A percentile compares a stretch with the other conserved stretches of the same genome.
Evolutionary conservation across 1,139 yeast genomes (phyloP).

Genomic region (Hyphopichia khmerensis): DNA sequence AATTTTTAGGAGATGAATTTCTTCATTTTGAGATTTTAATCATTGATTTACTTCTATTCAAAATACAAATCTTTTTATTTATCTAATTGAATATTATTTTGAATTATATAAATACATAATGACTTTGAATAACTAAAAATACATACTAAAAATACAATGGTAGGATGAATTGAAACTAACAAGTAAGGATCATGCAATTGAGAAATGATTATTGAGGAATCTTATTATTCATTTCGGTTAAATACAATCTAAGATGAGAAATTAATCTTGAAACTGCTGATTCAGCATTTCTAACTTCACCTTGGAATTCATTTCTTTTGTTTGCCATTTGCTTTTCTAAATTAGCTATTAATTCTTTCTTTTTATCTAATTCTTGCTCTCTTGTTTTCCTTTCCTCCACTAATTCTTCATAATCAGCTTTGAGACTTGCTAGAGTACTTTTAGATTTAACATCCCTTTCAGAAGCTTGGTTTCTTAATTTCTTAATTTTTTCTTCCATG

Average conservation of each 20-base stretch:
- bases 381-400: slow-evolving; percentile 50
- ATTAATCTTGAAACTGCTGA: slow-evolving; percentile 55
- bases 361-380: slow-evolving; percentile 52
- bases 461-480: slow-evolving; percentile 49
- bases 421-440: slow-evolving; percentile 43
- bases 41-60: not conserved
- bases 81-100: not conserved
- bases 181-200: not conserved
- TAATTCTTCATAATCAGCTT: slow-evolving; percentile 46
- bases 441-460: slow-evolving; percentile 47
- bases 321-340: slow-evolving; percentile 48
- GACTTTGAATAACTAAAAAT: not conserved
- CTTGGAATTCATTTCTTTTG: slow-evolving; percentile 45
- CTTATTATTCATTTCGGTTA: slow-evolving; percentile 16
- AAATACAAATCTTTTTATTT: not conserved
- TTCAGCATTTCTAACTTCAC: slow-evolving; percentile 54
- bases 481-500: slow-evolving; percentile 52
- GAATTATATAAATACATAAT: not conserved
- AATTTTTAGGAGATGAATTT: too few species aligned
- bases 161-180: not conserved
- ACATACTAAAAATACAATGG: slow-evolving; percentile 2
- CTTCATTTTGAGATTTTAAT: too few species aligned
- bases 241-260: slow-evolving; percentile 42
- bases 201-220: not conserved
- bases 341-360: slow-evolving; percentile 45